phyloP scores from a whole-genome alignment of 177 flowering plant genomes.

The Vitis hybrid region DNA sequence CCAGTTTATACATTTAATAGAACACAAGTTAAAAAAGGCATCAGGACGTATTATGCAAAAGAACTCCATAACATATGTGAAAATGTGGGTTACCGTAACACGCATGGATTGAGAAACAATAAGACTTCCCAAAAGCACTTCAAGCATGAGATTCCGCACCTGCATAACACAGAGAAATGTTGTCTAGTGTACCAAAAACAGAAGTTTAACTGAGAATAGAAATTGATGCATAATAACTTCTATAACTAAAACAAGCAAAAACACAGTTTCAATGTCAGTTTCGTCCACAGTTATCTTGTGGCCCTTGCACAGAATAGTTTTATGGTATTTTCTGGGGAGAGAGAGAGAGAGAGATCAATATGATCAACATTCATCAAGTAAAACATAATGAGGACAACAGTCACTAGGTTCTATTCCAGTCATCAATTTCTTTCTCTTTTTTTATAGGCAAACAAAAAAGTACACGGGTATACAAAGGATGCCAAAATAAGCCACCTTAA shows the following conservation, averaged over 20 bases:
- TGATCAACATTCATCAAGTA: neutral
- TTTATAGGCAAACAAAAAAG: too few relatives aligned
- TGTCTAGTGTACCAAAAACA: conserved; percentile 1
- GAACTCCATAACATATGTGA: neutral
- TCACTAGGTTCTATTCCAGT: too few relatives aligned
- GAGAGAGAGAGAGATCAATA: neutral
- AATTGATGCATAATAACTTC: neutral
- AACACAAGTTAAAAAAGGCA: neutral
- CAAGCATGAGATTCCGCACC: conserved; percentile 81
- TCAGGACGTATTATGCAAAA: too few relatives aligned
- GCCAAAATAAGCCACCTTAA: too few relatives aligned
- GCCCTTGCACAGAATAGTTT: neutral
- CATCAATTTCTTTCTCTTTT: too few relatives aligned
- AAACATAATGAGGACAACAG: neutral
- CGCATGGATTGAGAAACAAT: conserved; percentile 56
- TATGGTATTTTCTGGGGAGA: neutral
- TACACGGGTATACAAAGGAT: too few relatives aligned
- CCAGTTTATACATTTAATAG: neutral
- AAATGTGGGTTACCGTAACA: conserved; percentile 45
- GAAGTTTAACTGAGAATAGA: neutral
- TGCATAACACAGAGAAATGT: conserved; percentile 23
- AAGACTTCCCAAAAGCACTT: conserved; percentile 77
- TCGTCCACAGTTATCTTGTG: neutral
- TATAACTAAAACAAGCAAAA: neutral
- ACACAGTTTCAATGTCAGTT: neutral